Percentiles rank a stretch among this genome's conserved stretches.
These are phyloP conservation scores for Fusarium denticulatum DNA, from an alignment of 2,329 filamentous ascomycete genomes.

Conservation along the genomic window DNA sequence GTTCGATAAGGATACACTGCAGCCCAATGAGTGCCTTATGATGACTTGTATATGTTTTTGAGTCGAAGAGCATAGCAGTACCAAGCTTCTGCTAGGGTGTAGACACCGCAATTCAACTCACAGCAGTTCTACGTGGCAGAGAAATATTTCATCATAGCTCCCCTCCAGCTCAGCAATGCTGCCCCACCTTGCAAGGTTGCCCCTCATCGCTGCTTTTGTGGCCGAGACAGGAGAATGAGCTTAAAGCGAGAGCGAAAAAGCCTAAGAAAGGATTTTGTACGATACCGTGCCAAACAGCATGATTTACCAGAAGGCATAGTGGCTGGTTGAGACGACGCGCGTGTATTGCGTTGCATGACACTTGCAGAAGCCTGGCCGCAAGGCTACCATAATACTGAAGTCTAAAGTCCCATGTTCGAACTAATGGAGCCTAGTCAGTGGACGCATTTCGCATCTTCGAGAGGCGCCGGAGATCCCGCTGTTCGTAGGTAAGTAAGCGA, in stretches of 20 bases:
- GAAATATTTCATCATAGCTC: constrained; percentile 44
- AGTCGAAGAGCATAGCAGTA: neutral
- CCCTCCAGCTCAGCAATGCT: constrained; percentile 47
- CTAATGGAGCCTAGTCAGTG: constrained; percentile 35
- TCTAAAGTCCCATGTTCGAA: constrained; percentile 2
- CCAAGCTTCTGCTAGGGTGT: neutral
- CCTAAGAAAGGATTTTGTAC: neutral
- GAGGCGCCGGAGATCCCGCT: constrained; percentile 33
- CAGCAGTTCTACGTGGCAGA: constrained; percentile 36
- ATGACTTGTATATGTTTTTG: neutral
- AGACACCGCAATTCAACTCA: constrained; percentile 16
- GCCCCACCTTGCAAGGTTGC: constrained; percentile 65
- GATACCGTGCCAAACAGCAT: neutral
- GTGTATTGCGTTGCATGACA: constrained; percentile 19
- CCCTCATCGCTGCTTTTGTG: constrained; percentile 69
- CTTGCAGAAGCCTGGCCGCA: constrained; percentile 26
- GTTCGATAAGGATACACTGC: constrained; percentile 8
- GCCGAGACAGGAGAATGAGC: constrained; percentile 4
- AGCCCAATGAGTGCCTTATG: constrained; percentile 1
- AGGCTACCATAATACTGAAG: constrained; percentile 34
- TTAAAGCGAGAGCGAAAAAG: constrained; percentile 28
- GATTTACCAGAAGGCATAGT: neutral
- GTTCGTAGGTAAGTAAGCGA: constrained; percentile 22
- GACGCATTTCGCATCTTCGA: constrained; percentile 26
- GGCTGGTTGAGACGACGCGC: constrained; percentile 31